phyloP scores from a whole-genome alignment of 1,139 yeast species.

The Pichia sp. region DNA sequence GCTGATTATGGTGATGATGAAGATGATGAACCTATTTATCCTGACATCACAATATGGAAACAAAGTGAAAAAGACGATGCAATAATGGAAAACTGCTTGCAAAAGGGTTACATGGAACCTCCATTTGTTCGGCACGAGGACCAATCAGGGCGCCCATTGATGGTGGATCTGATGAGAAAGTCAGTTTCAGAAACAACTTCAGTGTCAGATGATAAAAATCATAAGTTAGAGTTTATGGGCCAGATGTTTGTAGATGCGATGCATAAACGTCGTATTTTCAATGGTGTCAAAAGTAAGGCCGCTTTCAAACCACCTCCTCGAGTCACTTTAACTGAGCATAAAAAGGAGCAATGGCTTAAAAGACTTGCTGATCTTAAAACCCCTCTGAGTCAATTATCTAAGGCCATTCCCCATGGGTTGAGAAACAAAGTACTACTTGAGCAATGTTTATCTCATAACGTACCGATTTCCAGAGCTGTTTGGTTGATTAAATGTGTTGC shows the following conservation, averaged over 20 bases:
- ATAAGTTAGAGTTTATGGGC: conserved; percentile 27
- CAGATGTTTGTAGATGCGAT: conserved; percentile 56
- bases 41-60: conserved; percentile 77
- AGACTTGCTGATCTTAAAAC: conserved; percentile 65
- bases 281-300: conserved; percentile 49
- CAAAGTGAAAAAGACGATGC: conserved; percentile 52
- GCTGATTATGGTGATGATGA: conserved; percentile 1
- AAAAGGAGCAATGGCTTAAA: conserved; percentile 75
- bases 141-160: conserved; percentile 44
- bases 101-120: conserved; percentile 51
- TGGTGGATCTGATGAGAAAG: conserved; percentile 31
- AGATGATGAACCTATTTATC: conserved; percentile 35
- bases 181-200: not conserved
- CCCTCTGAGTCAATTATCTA: conserved; percentile 59
- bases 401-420: conserved; percentile 89
- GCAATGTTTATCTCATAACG: conserved; percentile 53
- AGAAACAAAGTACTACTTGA: conserved; percentile 67
- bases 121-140: conserved; percentile 54
- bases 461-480: conserved; percentile 72
- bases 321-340: conserved; percentile 81
- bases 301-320: conserved; percentile 75
- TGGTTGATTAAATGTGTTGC: conserved; percentile 90
- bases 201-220: not conserved
- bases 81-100: conserved; percentile 41
- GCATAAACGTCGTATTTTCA: conserved; percentile 56